These are phyloP conservation scores for Colletotrichum simmondsii DNA, from an alignment of 2,329 filamentous ascomycete species.

Conservation along the genomic window DNA sequence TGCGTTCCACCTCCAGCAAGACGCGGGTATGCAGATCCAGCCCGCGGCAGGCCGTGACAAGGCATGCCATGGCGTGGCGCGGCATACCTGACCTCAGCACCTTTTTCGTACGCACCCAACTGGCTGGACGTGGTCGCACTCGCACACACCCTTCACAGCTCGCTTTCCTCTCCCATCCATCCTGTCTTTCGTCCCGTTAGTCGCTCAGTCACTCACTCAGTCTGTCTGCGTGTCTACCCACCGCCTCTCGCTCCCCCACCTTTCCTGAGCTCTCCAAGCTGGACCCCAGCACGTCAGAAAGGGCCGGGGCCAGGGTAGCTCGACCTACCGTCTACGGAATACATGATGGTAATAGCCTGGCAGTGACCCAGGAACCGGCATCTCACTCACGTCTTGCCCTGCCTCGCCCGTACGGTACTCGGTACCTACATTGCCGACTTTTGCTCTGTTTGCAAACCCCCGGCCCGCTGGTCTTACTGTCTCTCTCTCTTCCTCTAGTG, in stretches of 20 bases:
- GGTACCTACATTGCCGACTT: slow-evolving; percentile 4
- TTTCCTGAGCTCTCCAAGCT: background rate
- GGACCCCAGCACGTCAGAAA: slow-evolving; percentile 28
- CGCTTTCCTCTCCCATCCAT: background rate
- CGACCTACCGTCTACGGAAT: background rate
- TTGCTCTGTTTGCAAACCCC: slow-evolving; percentile 13
- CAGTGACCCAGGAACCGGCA: too few relatives aligned
- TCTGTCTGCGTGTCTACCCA: too few relatives aligned
- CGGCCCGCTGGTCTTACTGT: slow-evolving; percentile 12
- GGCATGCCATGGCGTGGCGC: slow-evolving; percentile 21
- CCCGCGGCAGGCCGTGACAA: slow-evolving; percentile 21
- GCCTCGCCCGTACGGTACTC: background rate
- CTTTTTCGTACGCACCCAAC: background rate
- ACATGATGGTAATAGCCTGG: too few relatives aligned
- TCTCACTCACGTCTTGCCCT: slow-evolving; percentile 1
- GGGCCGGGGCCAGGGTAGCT: slow-evolving; percentile 23
- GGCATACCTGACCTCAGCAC: slow-evolving; percentile 28
- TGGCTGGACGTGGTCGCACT: background rate
- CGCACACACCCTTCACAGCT: background rate
- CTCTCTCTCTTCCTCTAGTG: slow-evolving; percentile 7
- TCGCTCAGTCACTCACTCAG: slow-evolving; percentile 25
- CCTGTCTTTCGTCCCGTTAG: slow-evolving; percentile 15
- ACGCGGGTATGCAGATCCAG: slow-evolving; percentile 25
- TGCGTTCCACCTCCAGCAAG: slow-evolving; percentile 7
- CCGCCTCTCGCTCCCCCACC: background rate